Base-by-base conservation (phyloP, 768 basidiomycete species). In the Leccinellum rugosiceps region DNA sequence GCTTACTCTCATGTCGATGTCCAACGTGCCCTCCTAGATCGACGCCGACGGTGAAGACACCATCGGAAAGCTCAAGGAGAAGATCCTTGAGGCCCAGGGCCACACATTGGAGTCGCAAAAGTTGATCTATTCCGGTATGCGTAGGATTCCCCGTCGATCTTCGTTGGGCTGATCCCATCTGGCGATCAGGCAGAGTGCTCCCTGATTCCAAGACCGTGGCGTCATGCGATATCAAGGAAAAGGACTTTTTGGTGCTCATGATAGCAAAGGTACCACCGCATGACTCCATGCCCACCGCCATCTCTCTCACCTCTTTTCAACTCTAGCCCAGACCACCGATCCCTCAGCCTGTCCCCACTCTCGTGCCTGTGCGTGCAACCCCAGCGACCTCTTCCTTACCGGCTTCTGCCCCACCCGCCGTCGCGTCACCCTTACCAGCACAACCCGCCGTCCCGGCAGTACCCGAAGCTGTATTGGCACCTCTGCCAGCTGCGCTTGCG, bases 171-270 rank as follows among this genome's bases (percentile, higher is more conserved):
- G 57, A 59, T 50, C 34, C 30, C 23, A 21, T 41, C 30, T 31
- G 15, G 41, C 21, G 52, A 60, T 25, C 70, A 97, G 96, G 97
- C 54, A 95, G 96, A 80, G 88, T 99, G 48, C 81, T 98, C 21
- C 70, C 83, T 10, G 94, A 99, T 72, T 83, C 85, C 57, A 95
- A 94, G 78, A 89, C 88, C 2, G 82, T 99, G 34, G 90, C 83
- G 65, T 88, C 90, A 47, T 90, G 88, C 67, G 85, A 88, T 53
- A 91, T 98, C 79, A 95, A 97, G 77, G 96, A 98, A 75, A 98
- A 97, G 78, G 96, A 97, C 73, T 99, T 99, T 77, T 77, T 98
- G 58, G 97, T 99, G n/a, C 84, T 99, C 44, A 99, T 98, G 96
- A 92, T 98, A 32, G 84, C 94, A 51, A 98, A 97, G 85, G 95